These are phyloP conservation scores for Flaveria brownii DNA, from an alignment of 129 eudicot genomes.

Conservation along the genomic window DNA sequence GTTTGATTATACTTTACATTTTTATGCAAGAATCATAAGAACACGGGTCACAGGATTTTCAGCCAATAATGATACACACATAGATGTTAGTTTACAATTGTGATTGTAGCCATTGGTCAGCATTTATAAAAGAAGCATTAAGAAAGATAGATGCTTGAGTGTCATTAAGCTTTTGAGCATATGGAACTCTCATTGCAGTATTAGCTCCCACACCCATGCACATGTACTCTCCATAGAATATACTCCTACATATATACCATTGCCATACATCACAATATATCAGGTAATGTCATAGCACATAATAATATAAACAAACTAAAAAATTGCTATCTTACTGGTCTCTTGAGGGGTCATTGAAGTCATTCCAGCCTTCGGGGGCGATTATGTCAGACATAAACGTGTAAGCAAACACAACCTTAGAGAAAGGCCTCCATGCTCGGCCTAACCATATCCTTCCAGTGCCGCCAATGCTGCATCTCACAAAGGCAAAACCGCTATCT, in stretches of 20 bases:
- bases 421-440: slow-evolving; percentile 93
- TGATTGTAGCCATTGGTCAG: slow-evolving; percentile 70
- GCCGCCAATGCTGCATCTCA: slow-evolving; percentile 83
- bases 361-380: slow-evolving; percentile 96
- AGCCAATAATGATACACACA: too few species aligned
- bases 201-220: slow-evolving; percentile 83
- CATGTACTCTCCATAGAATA: slow-evolving; percentile 88
- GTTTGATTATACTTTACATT: too few species aligned
- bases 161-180: slow-evolving; percentile 73
- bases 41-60: too few species aligned
- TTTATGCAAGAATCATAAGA: too few species aligned
- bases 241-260: slow-evolving; percentile 54
- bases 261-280: too few species aligned
- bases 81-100: background rate
- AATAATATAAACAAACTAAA: background rate
- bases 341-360: slow-evolving; percentile 76
- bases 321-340: slow-evolving; percentile 54
- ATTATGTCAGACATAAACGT: slow-evolving; percentile 73
- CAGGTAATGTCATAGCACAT: background rate
- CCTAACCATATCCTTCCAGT: slow-evolving; percentile 94
- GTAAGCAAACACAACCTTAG: slow-evolving; percentile 70
- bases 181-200: slow-evolving; percentile 55
- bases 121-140: slow-evolving; percentile 64
- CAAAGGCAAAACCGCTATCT: slow-evolving; percentile 72
- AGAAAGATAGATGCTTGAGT: slow-evolving; percentile 74